These are phyloP conservation scores for Cudoniella acicularis DNA, from an alignment of 495 filamentous ascomycete species.

Conservation along the genomic window DNA sequence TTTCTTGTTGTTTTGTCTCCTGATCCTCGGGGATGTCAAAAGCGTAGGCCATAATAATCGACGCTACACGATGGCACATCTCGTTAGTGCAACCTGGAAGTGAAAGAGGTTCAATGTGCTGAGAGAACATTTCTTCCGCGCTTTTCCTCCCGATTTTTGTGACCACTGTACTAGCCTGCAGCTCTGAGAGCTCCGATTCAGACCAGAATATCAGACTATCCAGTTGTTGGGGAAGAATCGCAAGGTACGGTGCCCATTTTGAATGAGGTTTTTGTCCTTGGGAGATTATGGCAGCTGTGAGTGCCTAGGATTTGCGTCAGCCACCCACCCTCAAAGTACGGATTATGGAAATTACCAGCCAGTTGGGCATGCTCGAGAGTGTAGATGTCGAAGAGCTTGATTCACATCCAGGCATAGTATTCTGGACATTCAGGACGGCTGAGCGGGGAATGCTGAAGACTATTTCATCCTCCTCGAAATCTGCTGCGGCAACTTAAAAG, in stretches of 20 bases:
- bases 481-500: constrained; percentile 48
- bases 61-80: constrained; percentile 72
- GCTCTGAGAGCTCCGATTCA: constrained; percentile 59
- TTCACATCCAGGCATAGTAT: background rate
- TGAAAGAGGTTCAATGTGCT: constrained; percentile 58
- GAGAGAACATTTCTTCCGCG: constrained; percentile 65
- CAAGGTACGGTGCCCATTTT: constrained; percentile 75
- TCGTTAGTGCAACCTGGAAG: constrained; percentile 21
- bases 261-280: constrained; percentile 64
- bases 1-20: constrained; percentile 39
- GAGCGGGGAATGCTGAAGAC: constrained; percentile 61
- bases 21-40: constrained; percentile 66
- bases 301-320: constrained; percentile 21
- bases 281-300: constrained; percentile 79
- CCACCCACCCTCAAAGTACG: background rate
- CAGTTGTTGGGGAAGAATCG: constrained; percentile 73
- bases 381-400: background rate
- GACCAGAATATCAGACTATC: constrained; percentile 94
- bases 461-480: constrained; percentile 59
- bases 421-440: constrained; percentile 42
- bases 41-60: constrained; percentile 89
- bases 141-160: constrained; percentile 72
- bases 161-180: constrained; percentile 74
- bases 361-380: constrained; percentile 15
- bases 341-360: constrained; percentile 20